Conservation (phyloP, 257 asterid species). For the Catharanthus roseus region DNA sequence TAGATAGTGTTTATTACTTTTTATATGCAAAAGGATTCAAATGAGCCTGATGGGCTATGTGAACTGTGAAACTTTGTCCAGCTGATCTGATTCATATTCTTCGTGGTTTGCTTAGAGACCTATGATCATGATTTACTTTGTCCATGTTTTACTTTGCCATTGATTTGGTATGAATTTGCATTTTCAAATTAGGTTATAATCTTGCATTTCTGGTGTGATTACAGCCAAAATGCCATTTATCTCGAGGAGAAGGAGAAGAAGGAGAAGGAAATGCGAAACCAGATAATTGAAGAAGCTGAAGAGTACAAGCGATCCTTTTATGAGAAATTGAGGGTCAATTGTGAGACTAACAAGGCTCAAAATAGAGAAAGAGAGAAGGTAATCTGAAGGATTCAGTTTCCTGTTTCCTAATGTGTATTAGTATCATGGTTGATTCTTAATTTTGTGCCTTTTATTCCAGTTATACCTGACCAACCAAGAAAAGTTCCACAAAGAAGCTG, state of each 20-base stretch:
- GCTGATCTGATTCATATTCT: too few species aligned
- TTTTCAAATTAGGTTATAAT: neutral
- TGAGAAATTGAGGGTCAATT: constrained; percentile 57
- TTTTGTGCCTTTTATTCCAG: constrained; percentile 29
- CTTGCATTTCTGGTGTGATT: neutral
- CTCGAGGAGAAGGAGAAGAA: constrained; percentile 91
- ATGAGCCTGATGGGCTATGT: neutral
- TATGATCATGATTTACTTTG: too few species aligned
- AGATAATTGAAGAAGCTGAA: constrained; percentile 80
- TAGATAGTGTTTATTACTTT: neutral
- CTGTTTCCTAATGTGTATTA: neutral
- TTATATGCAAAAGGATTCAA: neutral
- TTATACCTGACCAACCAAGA: constrained; percentile 67
- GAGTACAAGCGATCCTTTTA: constrained; percentile 70
- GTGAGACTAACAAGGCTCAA: constrained; percentile 58
- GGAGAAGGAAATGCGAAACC: constrained; percentile 78
- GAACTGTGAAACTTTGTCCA: too few species aligned
- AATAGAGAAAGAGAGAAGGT: constrained; percentile 89
- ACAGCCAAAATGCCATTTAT: constrained; percentile 75
- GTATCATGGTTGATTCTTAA: neutral
- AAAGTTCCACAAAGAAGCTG: constrained; percentile 91
- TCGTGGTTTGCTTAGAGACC: neutral
- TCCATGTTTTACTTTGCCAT: neutral
- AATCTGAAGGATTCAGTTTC: constrained; percentile 10
- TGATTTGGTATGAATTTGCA: neutral